Conservation (phyloP, 2,329 filamentous ascomycete species). For the Salinomyces thailandicus region DNA sequence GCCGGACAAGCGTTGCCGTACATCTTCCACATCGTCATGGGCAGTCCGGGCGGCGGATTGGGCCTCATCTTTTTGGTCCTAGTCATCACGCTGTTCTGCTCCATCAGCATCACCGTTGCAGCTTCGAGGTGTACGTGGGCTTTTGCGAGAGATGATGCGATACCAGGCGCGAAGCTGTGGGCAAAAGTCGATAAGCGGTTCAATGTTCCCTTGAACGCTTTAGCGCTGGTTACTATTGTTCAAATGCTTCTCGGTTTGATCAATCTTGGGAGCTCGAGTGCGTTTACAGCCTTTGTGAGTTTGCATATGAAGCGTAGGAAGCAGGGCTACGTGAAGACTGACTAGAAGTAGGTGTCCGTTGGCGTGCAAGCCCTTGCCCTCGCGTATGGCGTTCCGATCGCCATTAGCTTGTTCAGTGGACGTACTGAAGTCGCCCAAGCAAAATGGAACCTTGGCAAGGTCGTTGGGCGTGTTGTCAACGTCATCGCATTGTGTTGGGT, state of each 20-base stretch:
- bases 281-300: slow-evolving; percentile 55
- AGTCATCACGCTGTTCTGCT: slow-evolving; percentile 56
- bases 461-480: slow-evolving; percentile 32
- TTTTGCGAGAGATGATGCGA: neutral
- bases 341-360: slow-evolving; percentile 6
- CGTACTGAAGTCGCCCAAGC: slow-evolving; percentile 32
- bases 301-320: slow-evolving; percentile 26
- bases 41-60: slow-evolving; percentile 46
- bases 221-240: slow-evolving; percentile 59
- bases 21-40: slow-evolving; percentile 54
- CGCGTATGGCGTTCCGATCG: slow-evolving; percentile 57
- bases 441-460: neutral
- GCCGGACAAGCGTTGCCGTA: slow-evolving; percentile 52
- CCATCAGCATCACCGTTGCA: slow-evolving; percentile 59
- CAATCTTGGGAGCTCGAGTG: slow-evolving; percentile 57
- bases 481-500: slow-evolving; percentile 19
- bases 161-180: neutral
- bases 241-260: slow-evolving; percentile 55
- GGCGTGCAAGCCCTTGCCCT: slow-evolving; percentile 57
- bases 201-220: slow-evolving; percentile 56
- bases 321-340: slow-evolving; percentile 14
- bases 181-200: neutral
- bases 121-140: slow-evolving; percentile 48
- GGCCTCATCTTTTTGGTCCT: slow-evolving; percentile 54
- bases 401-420: slow-evolving; percentile 51